These are phyloP conservation scores for Taphrina communis DNA, from an alignment of 1,139 yeast genomes.

Conservation along the genomic window DNA sequence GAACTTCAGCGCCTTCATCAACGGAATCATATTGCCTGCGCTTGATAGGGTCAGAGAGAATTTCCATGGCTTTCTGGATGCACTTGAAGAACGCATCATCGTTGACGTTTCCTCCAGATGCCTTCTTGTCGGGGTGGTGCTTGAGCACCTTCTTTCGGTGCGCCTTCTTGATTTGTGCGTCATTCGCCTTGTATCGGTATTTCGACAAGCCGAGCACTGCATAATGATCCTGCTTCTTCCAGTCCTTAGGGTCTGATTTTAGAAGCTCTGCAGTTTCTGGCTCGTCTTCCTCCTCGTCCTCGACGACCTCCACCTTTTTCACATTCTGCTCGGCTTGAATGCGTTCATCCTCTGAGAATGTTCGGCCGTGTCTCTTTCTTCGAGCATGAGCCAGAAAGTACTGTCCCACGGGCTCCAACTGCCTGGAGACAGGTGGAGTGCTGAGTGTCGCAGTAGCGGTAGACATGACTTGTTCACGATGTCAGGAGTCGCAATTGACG, in stretches of 20 bases:
- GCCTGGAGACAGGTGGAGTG: constrained; percentile 47
- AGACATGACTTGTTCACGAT: constrained; percentile 2
- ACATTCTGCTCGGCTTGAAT: constrained; percentile 92
- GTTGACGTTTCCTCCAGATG: constrained; percentile 83
- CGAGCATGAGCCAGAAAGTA: constrained; percentile 95
- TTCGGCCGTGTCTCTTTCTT: constrained; percentile 93
- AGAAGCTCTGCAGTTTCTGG: constrained; percentile 75
- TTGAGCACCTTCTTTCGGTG: constrained; percentile 91
- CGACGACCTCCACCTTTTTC: constrained; percentile 73
- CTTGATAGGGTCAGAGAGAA: constrained; percentile 80
- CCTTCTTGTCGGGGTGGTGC: constrained; percentile 98
- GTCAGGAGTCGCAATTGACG: too few relatives aligned
- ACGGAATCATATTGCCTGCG: constrained; percentile 96
- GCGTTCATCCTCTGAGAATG: constrained; percentile 97
- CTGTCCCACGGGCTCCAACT: constrained; percentile 92
- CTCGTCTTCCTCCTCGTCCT: constrained; percentile 75
- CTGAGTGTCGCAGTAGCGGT: constrained; percentile 35
- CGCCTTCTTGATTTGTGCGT: constrained; percentile 92
- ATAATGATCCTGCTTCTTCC: constrained; percentile 91
- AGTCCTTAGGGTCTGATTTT: constrained; percentile 92
- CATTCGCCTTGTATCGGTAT: constrained; percentile 88
- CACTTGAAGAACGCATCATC: constrained; percentile 98
- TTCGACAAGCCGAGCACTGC: constrained; percentile 94
- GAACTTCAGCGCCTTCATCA: constrained; percentile 83
- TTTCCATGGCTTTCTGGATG: constrained; percentile 94